phyloP scores from a whole-genome alignment of 2,329 filamentous ascomycete species.

The Thermoascus crustaceus region DNA sequence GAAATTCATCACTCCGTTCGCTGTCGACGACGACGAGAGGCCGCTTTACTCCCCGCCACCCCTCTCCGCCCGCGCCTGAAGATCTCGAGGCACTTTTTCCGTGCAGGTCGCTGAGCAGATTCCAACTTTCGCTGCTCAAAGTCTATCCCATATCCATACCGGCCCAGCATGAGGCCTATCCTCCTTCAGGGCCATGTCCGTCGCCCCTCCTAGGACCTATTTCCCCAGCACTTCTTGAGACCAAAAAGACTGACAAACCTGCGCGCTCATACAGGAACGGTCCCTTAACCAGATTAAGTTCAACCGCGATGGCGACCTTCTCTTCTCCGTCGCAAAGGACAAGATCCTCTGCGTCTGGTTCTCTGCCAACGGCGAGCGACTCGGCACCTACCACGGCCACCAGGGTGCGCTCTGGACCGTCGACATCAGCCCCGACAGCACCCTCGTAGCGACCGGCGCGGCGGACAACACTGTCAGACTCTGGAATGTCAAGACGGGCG shows the following conservation, averaged over 20 bases:
- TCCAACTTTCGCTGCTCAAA: slow-evolving; percentile 1
- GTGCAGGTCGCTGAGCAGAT: slow-evolving; percentile 13
- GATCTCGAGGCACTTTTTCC: slow-evolving; percentile 11
- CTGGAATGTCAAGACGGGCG: slow-evolving; percentile 91
- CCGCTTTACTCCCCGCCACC: slow-evolving; percentile 5
- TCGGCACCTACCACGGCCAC: slow-evolving; percentile 94
- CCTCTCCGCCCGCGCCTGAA: slow-evolving; percentile 10
- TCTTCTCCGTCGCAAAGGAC: slow-evolving; percentile 94
- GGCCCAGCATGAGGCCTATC: slow-evolving; percentile 82
- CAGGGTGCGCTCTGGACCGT: slow-evolving; percentile 98
- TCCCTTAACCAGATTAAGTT: slow-evolving; percentile 94
- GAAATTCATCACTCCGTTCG: slow-evolving; percentile 30
- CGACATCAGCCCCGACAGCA: slow-evolving; percentile 86
- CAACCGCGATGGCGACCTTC: slow-evolving; percentile 89
- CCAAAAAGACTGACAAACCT: slow-evolving; percentile 5
- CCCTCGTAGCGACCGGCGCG: slow-evolving; percentile 86
- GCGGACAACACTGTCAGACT: slow-evolving; percentile 97
- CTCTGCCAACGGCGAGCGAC: slow-evolving; percentile 93
- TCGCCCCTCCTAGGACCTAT: slow-evolving; percentile 15
- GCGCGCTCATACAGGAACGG: slow-evolving; percentile 56
- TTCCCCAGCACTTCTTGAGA: no score
- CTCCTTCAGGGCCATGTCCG: slow-evolving; percentile 83
- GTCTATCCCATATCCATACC: slow-evolving; percentile 8
- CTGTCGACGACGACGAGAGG: slow-evolving; percentile 24
- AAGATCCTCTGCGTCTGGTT: slow-evolving; percentile 96